phyloP scores from a whole-genome alignment of 2,329 filamentous ascomycete species.

The Fusarium sp. region DNA sequence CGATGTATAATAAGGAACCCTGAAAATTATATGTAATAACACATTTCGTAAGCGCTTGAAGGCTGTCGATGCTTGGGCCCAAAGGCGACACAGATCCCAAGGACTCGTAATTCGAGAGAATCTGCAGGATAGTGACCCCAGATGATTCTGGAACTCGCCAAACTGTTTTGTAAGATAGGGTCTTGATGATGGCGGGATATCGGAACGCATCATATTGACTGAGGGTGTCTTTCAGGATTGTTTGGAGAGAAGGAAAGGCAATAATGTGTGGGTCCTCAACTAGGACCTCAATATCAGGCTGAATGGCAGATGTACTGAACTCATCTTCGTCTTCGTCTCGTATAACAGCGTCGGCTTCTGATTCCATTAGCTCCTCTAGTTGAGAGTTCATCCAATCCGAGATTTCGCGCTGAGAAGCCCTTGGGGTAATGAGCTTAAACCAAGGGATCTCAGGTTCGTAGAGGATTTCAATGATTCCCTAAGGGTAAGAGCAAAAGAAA shows the following conservation, averaged over 20 bases:
- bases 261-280: slow-evolving; percentile 29
- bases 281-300: slow-evolving; percentile 35
- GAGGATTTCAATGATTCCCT: slow-evolving; percentile 45
- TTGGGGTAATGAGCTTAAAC: slow-evolving; percentile 46
- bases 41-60: slow-evolving; percentile 25
- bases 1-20: slow-evolving; percentile 44
- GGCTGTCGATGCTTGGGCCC: slow-evolving; percentile 12
- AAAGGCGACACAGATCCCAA: slow-evolving; percentile 15
- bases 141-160: slow-evolving; percentile 41
- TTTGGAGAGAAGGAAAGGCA: slow-evolving; percentile 35
- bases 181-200: slow-evolving; percentile 36
- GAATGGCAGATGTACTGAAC: background rate
- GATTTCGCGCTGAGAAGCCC: slow-evolving; percentile 17
- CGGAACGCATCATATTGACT: slow-evolving; percentile 28
- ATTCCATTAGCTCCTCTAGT: slow-evolving; percentile 32
- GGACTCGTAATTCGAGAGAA: slow-evolving; percentile 30
- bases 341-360: slow-evolving; percentile 26
- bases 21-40: slow-evolving; percentile 42
- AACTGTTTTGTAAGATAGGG: slow-evolving; percentile 25
- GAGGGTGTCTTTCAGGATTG: background rate
- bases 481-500: background rate
- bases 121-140: slow-evolving; percentile 5
- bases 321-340: background rate
- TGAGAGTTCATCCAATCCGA: slow-evolving; percentile 27
- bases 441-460: slow-evolving; percentile 50